Evolutionary conservation across 177 flowering plant species (phyloP).

Genomic region (Vitis hybrid): DNA sequence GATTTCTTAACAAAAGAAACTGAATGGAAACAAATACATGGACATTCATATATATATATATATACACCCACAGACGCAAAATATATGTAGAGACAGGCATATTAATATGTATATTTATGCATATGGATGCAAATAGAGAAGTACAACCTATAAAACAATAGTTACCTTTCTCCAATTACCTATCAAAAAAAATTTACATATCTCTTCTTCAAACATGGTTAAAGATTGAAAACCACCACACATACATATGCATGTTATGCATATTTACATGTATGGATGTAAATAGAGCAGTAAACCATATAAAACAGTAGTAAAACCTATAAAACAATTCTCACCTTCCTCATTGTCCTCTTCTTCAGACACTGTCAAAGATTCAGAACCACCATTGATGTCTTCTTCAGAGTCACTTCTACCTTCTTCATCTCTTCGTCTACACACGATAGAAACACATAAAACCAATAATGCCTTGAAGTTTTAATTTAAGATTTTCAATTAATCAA

Average conservation of each 20-base stretch:
- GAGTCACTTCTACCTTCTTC: conserved; percentile 41
- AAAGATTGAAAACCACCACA: not conserved
- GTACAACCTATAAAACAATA: too few species aligned
- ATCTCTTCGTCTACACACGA: conserved; percentile 26
- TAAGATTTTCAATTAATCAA: not conserved
- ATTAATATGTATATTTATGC: too few species aligned
- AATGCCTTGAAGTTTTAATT: not conserved
- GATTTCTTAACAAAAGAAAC: too few species aligned
- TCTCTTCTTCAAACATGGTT: not conserved
- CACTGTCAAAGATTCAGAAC: conserved; percentile 17
- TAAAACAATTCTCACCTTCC: conserved; percentile 8
- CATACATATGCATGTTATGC: not conserved
- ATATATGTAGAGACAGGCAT: too few species aligned
- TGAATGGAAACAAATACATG: too few species aligned
- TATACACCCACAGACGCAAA: too few species aligned
- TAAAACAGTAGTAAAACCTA: not conserved
- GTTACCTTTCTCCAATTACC: too few species aligned
- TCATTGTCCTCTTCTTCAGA: conserved; percentile 21
- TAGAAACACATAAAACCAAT: not conserved
- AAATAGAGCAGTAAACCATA: not conserved
- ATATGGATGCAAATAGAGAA: too few species aligned
- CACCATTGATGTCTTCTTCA: conserved; percentile 29
- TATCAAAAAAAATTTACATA: too few species aligned
- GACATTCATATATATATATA: too few species aligned
- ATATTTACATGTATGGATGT: not conserved